Percentiles rank a stretch among this genome's conserved stretches.
phyloP scores from a whole-genome alignment of 768 basidiomycete genomes.

The Chlorophyllum brunneum region DNA sequence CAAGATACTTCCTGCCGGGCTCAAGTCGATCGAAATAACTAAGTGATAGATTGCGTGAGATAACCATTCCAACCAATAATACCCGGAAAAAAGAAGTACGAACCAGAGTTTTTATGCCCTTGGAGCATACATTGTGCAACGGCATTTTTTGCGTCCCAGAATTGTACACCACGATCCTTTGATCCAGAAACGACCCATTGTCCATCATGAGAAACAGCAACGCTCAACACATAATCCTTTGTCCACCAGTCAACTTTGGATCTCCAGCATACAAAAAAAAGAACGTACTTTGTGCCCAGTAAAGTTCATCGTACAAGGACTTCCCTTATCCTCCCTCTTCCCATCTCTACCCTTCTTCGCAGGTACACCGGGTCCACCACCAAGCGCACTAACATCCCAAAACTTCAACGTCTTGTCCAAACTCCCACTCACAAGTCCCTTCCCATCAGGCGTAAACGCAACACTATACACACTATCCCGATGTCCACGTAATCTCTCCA shows the following conservation, averaged over 20 bases:
- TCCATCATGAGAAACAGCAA: constrained; percentile 70
- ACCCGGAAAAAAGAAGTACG: background rate
- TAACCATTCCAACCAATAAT: too few relatives aligned
- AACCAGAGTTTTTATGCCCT: constrained; percentile 28
- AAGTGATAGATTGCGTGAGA: too few relatives aligned
- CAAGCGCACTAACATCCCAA: constrained; percentile 79
- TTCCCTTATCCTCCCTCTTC: constrained; percentile 48
- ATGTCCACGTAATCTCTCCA: constrained; percentile 73
- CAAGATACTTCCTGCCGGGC: constrained; percentile 28
- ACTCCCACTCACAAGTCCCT: constrained; percentile 84
- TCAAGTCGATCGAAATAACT: constrained; percentile 32
- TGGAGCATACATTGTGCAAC: constrained; percentile 78
- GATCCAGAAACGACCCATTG: constrained; percentile 77
- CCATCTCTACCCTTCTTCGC: constrained; percentile 40
- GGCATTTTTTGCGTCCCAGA: constrained; percentile 58
- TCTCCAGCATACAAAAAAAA: constrained; percentile 17
- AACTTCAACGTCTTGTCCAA: constrained; percentile 80
- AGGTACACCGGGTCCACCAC: constrained; percentile 46
- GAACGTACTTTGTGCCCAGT: constrained; percentile 72
- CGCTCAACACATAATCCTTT: constrained; percentile 46
- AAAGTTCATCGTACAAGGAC: constrained; percentile 69
- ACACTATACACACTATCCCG: constrained; percentile 80
- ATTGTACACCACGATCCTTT: constrained; percentile 81
- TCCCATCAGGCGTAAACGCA: constrained; percentile 92
- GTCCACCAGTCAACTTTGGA: constrained; percentile 44